Base-by-base conservation (phyloP, 2,329 filamentous ascomycete species). In the Mycosphaerella sp. region DNA sequence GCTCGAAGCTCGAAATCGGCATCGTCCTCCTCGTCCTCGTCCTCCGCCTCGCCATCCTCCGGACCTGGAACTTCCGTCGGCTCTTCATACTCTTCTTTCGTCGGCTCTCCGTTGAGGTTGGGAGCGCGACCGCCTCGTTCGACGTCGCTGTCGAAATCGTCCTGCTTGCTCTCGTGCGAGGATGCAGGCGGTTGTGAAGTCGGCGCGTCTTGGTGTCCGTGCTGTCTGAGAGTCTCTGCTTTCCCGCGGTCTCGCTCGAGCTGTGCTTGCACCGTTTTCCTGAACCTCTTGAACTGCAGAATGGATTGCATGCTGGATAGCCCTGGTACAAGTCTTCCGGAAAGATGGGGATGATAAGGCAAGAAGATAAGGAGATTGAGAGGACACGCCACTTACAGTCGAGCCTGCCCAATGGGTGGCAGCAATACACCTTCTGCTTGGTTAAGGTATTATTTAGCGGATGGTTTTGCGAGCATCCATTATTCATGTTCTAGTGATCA, bases 251-350 rank as follows among this genome's bases (percentile, higher is more conserved):
- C 62, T 43, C 60, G 49, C 18, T 60, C 56, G 9, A 64, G 27
- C 35, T 65, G 63, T n/a, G 52, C 55, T 36, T 59, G 40, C 6
- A 62, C 54, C 10, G 60, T 53, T 1, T 49, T 44, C 36, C 55
- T 51, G 49, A 64, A 64, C 32, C 61, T 55, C 16, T 55, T 52
- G 44, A 62, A 62, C 28, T 65, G 63, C 14, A 64, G 36, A 17
- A 55, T 14, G 17, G 58, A 59, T 41, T 60, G 60, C 60, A 59
- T 59, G 1, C 30, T 49, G 49, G 17, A n/a, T n/a, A n/a, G n/a
- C n/a, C n/a, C n/a, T n/a, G n/a, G n/a, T n/a, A n/a, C n/a, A n/a
- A n/a, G n/a, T n/a, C n/a, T n/a, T n/a, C n/a, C n/a, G 16, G 7
- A 35, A 12, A 36, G 21, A 30, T 16, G 18, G n/a, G 37, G 17